Base-by-base conservation (phyloP, 139 green algal genomes). In the Spirogloea muscicola region DNA sequence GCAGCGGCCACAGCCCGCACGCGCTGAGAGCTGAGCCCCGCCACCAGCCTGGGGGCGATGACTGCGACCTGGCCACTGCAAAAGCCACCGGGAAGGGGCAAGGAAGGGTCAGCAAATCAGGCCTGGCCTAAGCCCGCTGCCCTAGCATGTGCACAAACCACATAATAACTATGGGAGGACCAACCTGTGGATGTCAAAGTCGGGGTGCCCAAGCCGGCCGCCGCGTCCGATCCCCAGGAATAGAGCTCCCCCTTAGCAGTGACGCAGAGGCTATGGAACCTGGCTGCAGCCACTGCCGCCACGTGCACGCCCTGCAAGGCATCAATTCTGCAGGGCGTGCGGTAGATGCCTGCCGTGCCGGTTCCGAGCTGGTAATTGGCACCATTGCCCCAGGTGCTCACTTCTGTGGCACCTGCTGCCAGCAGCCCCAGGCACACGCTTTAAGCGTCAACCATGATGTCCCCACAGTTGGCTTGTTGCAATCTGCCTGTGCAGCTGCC, bases 291-390 rank as follows among this genome's bases (percentile, higher is more conserved):
- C 16, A 96, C 39, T 0, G 43, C 39, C 21, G 83, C 72, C 9
- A 92, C 78, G 13, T 40, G 46, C 39, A 43, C 18, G 31, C 68
- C 48, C 59, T 79, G 65, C 27, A 81, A 33, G 9, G 21, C 7
- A 31, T 81, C 66, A 2, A 81, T 18, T 7, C 74, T 25, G 3
- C 18, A 38, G n/a, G 74, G 91, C 2, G 46, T 71, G 9, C 44
- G 33, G 75, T 88, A 80, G 67, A 89, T 77, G 72, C 86, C 86
- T 9, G 78, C 83, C n/a, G 63, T 84, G 63, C 91, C 92, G 41
- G 92, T 96, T 29, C 93, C 93, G 33, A 97, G 85, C 77, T 93
- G 88, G 67, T 92, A 97, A 85, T 98, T 97, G 49, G 85, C 83
- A 3, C 93, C 93, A 70, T 84, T 91, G 74, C 93, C 93, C 91